A percentile compares a stretch with the other conserved stretches of the same genome.
Evolutionary conservation across 2,329 filamentous ascomycete genomes (phyloP).

Genomic region (Fusarium lyarnte): DNA sequence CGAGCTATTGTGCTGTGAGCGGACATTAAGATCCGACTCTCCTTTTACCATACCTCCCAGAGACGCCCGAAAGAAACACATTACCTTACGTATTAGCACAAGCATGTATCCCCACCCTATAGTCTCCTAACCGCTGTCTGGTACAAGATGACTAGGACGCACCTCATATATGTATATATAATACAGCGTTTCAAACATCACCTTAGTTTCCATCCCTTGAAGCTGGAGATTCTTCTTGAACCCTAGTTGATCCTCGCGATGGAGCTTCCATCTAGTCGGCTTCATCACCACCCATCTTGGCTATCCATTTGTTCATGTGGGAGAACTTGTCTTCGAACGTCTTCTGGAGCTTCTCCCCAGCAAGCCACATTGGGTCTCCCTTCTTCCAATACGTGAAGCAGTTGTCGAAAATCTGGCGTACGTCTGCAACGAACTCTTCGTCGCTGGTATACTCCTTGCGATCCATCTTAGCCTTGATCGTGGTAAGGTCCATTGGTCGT

Average conservation of each 20-base stretch:
- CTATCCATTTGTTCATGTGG: conserved; percentile 68
- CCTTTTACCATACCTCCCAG: conserved; percentile 2
- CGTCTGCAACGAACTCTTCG: conserved; percentile 65
- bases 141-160: background rate
- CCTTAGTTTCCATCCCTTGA: background rate
- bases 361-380: conserved; percentile 62
- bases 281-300: conserved; percentile 59
- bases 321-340: conserved; percentile 68
- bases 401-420: conserved; percentile 70
- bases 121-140: background rate
- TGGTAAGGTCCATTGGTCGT: conserved; percentile 69
- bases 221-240: background rate
- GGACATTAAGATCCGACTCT: background rate
- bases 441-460: conserved; percentile 60
- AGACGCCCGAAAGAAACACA: conserved; percentile 8
- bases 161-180: background rate
- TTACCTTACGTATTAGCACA: background rate
- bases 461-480: conserved; percentile 70
- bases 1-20: background rate
- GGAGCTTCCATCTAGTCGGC: conserved; percentile 35
- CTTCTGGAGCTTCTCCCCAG: conserved; percentile 67
- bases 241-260: background rate
- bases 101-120: background rate
- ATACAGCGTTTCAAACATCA: background rate
- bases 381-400: conserved; percentile 72